A percentile compares a stretch with the other conserved stretches of the same genome.
phyloP scores from a whole-genome alignment of 106 monocot species.

The Phalaenopsis aphrodite region DNA sequence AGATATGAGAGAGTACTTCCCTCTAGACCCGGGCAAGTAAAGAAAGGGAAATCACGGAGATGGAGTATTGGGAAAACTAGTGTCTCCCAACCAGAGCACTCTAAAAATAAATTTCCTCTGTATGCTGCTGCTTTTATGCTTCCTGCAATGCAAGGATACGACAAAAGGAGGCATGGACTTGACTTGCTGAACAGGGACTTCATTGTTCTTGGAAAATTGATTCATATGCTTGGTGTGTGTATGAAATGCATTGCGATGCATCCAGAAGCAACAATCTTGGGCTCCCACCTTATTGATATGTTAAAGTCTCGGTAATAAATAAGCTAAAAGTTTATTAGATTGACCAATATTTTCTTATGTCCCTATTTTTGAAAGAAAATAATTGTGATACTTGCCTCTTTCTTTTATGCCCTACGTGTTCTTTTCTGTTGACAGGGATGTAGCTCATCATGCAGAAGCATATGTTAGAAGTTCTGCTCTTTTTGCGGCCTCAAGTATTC shows the following conservation, averaged over 20 bases:
- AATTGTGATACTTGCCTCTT: background rate
- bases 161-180: slow-evolving; percentile 73
- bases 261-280: slow-evolving; percentile 84
- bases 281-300: slow-evolving; percentile 82
- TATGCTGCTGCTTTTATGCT: slow-evolving; percentile 99
- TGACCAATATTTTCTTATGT: background rate
- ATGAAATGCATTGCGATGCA: slow-evolving; percentile 86
- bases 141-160: slow-evolving; percentile 89
- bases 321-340: background rate
- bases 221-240: slow-evolving; percentile 96
- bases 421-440: slow-evolving; percentile 38
- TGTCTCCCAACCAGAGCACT: slow-evolving; percentile 28
- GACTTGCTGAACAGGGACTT: slow-evolving; percentile 90
- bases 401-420: background rate
- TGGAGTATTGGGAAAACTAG: slow-evolving; percentile 54
- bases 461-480: slow-evolving; percentile 94
- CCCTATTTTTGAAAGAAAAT: background rate
- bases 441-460: slow-evolving; percentile 83
- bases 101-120: slow-evolving; percentile 84
- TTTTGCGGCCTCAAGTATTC: slow-evolving; percentile 74
- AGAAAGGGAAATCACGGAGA: slow-evolving; percentile 74
- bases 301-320: slow-evolving; percentile 62
- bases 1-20: slow-evolving; percentile 86
- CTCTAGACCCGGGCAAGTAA: slow-evolving; percentile 64
- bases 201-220: slow-evolving; percentile 87